Percentiles rank a stretch among this genome's conserved stretches.
Evolutionary conservation across 1,284 basidiomycete species (phyloP).

Genomic region (Ganoderma meredithae): DNA sequence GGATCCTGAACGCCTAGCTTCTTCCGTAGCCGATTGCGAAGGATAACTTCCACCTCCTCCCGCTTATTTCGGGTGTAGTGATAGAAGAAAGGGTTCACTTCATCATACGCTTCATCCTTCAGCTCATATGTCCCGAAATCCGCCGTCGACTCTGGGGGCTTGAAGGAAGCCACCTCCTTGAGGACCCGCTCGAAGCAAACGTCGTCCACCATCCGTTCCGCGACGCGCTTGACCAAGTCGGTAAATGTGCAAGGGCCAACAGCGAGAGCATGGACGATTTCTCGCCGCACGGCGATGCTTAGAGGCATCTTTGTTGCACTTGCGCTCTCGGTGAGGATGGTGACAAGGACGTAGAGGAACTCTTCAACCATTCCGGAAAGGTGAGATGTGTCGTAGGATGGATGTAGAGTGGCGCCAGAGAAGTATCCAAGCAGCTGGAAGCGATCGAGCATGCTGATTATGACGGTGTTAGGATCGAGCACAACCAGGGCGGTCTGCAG

Average conservation of each 20-base stretch:
- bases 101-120: slow-evolving; percentile 82
- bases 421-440: slow-evolving; percentile 88
- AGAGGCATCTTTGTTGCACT: slow-evolving; percentile 79
- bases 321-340: slow-evolving; percentile 85
- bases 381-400: slow-evolving; percentile 75
- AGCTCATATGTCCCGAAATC: slow-evolving; percentile 92
- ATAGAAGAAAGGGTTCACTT: slow-evolving; percentile 96
- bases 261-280: slow-evolving; percentile 92
- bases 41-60: slow-evolving; percentile 89
- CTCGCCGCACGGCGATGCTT: slow-evolving; percentile 75
- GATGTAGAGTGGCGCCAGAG: slow-evolving; percentile 63
- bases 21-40: slow-evolving; percentile 76
- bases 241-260: slow-evolving; percentile 91
- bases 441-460: slow-evolving; percentile 90
- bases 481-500: slow-evolving; percentile 87
- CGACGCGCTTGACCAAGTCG: slow-evolving; percentile 90
- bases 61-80: slow-evolving; percentile 96
- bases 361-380: slow-evolving; percentile 92
- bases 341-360: slow-evolving; percentile 87
- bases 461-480: slow-evolving; percentile 81
- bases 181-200: slow-evolving; percentile 86
- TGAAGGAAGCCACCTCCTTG: slow-evolving; percentile 83
- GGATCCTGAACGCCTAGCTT: slow-evolving; percentile 69
- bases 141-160: slow-evolving; percentile 77
- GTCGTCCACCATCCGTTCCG: slow-evolving; percentile 91